Evolutionary conservation across 352 stramenopile genomes (phyloP).

Genomic region (Globisporangium carolinianum): DNA sequence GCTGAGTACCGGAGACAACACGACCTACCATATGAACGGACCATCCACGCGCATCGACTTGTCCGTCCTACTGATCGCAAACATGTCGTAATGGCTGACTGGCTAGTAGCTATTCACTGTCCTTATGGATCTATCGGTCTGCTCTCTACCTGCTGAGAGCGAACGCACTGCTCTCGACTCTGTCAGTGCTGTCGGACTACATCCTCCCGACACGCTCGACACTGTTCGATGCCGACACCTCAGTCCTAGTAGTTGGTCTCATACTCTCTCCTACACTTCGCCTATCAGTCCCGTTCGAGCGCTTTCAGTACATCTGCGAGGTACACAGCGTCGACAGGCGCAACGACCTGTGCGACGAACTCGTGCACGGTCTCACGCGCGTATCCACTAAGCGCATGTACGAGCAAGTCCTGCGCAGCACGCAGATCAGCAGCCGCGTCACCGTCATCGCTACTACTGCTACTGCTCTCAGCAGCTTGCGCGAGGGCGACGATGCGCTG

Average conservation of each 20-base stretch:
- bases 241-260: too few relatives aligned
- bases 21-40: too few relatives aligned
- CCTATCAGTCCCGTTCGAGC: constrained; percentile 12
- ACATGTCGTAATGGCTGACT: too few relatives aligned
- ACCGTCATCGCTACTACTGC: constrained; percentile 6
- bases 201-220: too few relatives aligned
- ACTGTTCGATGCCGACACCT: too few relatives aligned
- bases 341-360: constrained; percentile 45
- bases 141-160: not conserved
- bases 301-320: constrained; percentile 29
- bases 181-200: not conserved
- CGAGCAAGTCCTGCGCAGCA: constrained; percentile 21
- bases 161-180: not conserved
- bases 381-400: constrained; percentile 31
- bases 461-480: constrained; percentile 14
- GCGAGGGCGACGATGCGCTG: constrained; percentile 22
- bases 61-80: too few relatives aligned
- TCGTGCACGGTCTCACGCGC: constrained; percentile 28
- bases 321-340: constrained; percentile 23
- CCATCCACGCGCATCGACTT: too few relatives aligned
- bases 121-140: not conserved
- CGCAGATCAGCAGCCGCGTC: too few relatives aligned
- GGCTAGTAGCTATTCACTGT: too few relatives aligned
- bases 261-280: too few relatives aligned
- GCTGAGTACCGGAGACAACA: not conserved